Conservation (phyloP, 129 eudicot species). For the Flaveria brownii region DNA sequence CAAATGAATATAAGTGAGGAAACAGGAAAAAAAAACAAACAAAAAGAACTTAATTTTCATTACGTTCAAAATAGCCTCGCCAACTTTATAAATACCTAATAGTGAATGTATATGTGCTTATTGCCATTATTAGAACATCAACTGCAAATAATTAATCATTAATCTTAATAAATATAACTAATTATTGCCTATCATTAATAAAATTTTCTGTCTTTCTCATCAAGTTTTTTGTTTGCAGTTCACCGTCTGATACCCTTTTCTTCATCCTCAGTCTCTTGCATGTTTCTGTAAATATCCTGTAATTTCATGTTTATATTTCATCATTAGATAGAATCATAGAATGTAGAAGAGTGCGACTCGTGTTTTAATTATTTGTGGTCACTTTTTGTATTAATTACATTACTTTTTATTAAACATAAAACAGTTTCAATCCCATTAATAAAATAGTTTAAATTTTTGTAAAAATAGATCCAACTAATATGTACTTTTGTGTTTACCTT, state of each 20-base stretch:
- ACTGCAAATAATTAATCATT: not conserved
- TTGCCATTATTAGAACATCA: slow-evolving; percentile 5
- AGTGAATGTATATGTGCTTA: not conserved
- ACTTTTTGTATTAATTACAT: too few relatives aligned
- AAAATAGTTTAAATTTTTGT: too few relatives aligned
- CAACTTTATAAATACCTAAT: slow-evolving; percentile 3
- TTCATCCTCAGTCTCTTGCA: slow-evolving; percentile 72
- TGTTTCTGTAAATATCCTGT: slow-evolving; percentile 68
- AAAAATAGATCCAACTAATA: too few relatives aligned
- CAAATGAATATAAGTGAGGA: not conserved
- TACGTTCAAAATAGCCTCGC: not conserved
- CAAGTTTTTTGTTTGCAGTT: slow-evolving; percentile 29
- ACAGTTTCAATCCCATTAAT: too few relatives aligned
- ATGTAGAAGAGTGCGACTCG: too few relatives aligned
- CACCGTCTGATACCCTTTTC: slow-evolving; percentile 48
- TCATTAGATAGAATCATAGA: too few relatives aligned
- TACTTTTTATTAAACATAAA: too few relatives aligned
- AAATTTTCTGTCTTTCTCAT: slow-evolving; percentile 15
- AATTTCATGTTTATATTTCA: not conserved
- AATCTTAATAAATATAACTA: not conserved
- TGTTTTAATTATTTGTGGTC: too few relatives aligned
- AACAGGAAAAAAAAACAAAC: not conserved
- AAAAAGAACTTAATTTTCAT: not conserved
- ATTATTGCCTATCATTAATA: slow-evolving; percentile 5
- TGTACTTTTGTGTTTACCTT: too few relatives aligned